A percentile compares a stretch with the other conserved stretches of the same genome.
Conservation (phyloP, 805 yeast species). For the Monosporozyma yasuniensis region DNA sequence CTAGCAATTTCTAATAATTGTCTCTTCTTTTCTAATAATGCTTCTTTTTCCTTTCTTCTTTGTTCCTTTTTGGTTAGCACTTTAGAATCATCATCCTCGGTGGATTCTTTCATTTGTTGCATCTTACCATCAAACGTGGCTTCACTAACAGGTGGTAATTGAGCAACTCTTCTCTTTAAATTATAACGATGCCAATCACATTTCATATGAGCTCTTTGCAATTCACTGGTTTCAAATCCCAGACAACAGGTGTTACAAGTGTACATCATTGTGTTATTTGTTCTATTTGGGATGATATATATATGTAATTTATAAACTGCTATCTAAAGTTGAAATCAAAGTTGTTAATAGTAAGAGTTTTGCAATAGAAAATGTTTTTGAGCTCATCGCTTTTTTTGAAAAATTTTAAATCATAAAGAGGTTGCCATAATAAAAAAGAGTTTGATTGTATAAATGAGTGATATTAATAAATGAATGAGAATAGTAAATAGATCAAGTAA, state of each 20-base stretch:
- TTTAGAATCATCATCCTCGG: constrained; percentile 11
- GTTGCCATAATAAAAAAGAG: not conserved
- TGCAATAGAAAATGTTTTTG: not conserved
- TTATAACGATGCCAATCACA: constrained; percentile 98
- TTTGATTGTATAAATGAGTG: too few species aligned
- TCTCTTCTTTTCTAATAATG: constrained; percentile 34
- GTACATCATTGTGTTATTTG: constrained; percentile 12
- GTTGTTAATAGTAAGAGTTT: not conserved
- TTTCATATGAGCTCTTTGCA: constrained; percentile 88
- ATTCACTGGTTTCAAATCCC: constrained; percentile 62
- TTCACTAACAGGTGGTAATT: constrained; percentile 64
- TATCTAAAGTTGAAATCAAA: not conserved
- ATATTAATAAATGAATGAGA: too few species aligned
- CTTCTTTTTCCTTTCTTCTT: constrained; percentile 37
- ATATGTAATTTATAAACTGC: not conserved
- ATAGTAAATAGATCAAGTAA: not conserved
- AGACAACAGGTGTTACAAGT: constrained; percentile 89
- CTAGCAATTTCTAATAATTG: constrained; percentile 34
- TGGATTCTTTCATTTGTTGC: constrained; percentile 7
- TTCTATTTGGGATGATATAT: not conserved
- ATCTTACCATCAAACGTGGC: constrained; percentile 61
- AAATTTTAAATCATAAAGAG: not conserved
- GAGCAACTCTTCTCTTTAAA: constrained; percentile 87
- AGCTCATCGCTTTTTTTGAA: not conserved
- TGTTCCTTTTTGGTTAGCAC: constrained; percentile 35